phyloP scores from a whole-genome alignment of 768 basidiomycete genomes.

The Lactarius pseudohatsudake region DNA sequence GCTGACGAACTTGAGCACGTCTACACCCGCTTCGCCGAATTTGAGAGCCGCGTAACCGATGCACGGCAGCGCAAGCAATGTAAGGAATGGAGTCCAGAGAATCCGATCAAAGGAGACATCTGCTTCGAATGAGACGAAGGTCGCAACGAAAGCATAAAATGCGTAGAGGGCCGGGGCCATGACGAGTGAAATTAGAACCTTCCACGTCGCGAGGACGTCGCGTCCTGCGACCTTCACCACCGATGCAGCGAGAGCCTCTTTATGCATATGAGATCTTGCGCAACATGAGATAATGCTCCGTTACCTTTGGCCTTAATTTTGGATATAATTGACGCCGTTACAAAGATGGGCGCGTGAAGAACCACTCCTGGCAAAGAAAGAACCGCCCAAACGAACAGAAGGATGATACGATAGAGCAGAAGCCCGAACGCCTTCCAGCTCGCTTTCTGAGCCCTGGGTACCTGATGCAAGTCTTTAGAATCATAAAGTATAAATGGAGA shows the following conservation, averaged over 20 bases:
- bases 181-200: constrained; percentile 89
- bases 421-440: constrained; percentile 84
- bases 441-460: constrained; percentile 82
- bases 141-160: constrained; percentile 81
- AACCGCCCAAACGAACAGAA: constrained; percentile 77
- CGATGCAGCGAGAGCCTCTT: constrained; percentile 94
- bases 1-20: constrained; percentile 82
- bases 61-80: constrained; percentile 71
- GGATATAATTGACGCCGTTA: constrained; percentile 84
- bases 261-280: background rate
- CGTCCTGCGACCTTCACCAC: constrained; percentile 91
- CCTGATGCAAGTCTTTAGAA: constrained; percentile 44
- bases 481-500: constrained; percentile 13
- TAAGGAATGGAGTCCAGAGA: constrained; percentile 72
- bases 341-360: constrained; percentile 89
- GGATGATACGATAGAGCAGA: constrained; percentile 73
- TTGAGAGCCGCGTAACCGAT: constrained; percentile 93
- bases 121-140: constrained; percentile 67
- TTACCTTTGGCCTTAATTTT: constrained; percentile 83
- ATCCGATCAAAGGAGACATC: constrained; percentile 60
- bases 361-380: constrained; percentile 88
- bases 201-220: constrained; percentile 96
- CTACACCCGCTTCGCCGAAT: constrained; percentile 96
- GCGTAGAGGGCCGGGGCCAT: constrained; percentile 82
- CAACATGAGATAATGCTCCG: background rate